Conservation (phyloP, 306 rosid species). For the Malus orientalis region DNA sequence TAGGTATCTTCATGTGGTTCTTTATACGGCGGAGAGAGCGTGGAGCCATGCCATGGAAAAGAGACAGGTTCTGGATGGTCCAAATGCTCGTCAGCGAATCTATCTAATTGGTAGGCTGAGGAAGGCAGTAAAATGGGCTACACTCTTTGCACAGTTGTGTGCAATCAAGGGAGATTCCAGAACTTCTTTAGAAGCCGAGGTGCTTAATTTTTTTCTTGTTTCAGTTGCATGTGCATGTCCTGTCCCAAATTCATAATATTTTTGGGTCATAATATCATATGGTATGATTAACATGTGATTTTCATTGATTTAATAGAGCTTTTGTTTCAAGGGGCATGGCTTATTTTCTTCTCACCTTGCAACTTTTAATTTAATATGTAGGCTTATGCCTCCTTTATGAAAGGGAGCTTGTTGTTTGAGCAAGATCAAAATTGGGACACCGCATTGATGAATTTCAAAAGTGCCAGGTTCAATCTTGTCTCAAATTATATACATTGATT, state of each 20-base stretch:
- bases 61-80: constrained; percentile 93
- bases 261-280: neutral
- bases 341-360: constrained; percentile 5
- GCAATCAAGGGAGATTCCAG: constrained; percentile 86
- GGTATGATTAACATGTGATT: neutral
- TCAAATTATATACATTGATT: neutral
- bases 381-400: constrained; percentile 97
- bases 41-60: constrained; percentile 99
- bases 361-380: constrained; percentile 15
- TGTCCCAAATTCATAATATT: neutral
- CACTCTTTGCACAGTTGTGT: constrained; percentile 77
- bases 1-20: constrained; percentile 89
- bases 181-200: constrained; percentile 99
- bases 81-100: constrained; percentile 73
- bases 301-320: neutral
- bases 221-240: neutral
- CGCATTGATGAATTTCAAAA: constrained; percentile 84
- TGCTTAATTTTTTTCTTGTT: constrained; percentile 19
- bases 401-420: constrained; percentile 91
- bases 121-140: constrained; percentile 95
- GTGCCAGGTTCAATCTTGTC: constrained; percentile 72
- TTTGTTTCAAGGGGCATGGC: neutral
- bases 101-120: constrained; percentile 96
- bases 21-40: constrained; percentile 91
- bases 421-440: constrained; percentile 92